Evolutionary conservation across 2,329 filamentous ascomycete genomes (phyloP), one percentile per base, ranked within the genome.

Genomic region (Nemania sp.): DNA sequence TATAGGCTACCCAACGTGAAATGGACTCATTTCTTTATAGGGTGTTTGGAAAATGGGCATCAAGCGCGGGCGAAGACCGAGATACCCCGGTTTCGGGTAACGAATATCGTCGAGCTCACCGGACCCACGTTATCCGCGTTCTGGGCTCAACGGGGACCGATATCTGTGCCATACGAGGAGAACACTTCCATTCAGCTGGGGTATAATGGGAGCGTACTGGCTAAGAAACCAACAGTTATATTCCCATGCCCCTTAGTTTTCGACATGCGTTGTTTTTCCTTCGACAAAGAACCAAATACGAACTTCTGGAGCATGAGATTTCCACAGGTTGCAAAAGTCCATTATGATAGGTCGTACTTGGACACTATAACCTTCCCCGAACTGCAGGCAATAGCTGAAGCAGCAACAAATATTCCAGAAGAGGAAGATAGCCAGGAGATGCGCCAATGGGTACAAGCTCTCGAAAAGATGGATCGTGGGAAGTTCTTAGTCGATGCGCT

Each of bases 21-120:
- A 62, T 97, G 91, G 90, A 97, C 93, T 2, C 89, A 92, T 58
- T 97, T 97, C 75, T 90, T 92, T 74, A 80, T 97, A 18, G 94
- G 89, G 0, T 97, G 93, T 77, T 82, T 94, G 8, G 82, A 86
- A 24, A 96, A 96, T 73, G 89, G 88, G 72, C 82, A 87, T 5
- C 84, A 86, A 15, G 86, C 90, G 0, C 76, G 82, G 29, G 82
- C 85, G 6, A 85, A 81, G 71, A 78, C 80, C 2, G 81, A 80
- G 3, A 85, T 78, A 59, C 91, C 92, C 0, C 80, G 78, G 0
- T 95, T 93, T 76, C 87, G 86, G 24, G 80, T 96, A 2, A 85
- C 94, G 35, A 91, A 90, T 63, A 82, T 87, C 1, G 84, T 93
- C 2, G 83, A 87, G 64, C 80, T 92, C 32, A 86, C 84, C 27